Percentiles rank a stretch among this genome's conserved stretches.
phyloP scores from a whole-genome alignment of 495 filamentous ascomycete genomes.

The Penicillium chermesinum region DNA sequence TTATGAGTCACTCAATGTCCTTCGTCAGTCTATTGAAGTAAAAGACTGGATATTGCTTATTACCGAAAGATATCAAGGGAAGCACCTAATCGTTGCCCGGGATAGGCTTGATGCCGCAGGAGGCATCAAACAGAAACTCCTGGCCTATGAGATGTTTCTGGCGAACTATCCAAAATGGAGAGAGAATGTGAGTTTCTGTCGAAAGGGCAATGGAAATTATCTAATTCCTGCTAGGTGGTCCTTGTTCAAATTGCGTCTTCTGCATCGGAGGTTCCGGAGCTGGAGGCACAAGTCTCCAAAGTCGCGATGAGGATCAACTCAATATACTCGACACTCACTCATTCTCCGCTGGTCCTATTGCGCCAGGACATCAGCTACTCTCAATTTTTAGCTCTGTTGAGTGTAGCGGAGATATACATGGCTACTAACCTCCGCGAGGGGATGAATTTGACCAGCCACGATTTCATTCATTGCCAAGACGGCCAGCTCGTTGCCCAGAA shows the following conservation, averaged over 20 bases:
- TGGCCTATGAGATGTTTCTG: constrained; percentile 82
- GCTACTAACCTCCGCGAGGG: constrained; percentile 85
- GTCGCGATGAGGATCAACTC: constrained; percentile 86
- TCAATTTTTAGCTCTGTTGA: constrained; percentile 78
- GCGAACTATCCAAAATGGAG: constrained; percentile 80
- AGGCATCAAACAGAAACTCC: constrained; percentile 79
- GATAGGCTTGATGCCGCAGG: constrained; percentile 85
- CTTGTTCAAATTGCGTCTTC: constrained; percentile 84
- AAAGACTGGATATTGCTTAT: constrained; percentile 68
- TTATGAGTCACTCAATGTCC: constrained; percentile 59
- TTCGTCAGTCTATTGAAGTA: constrained; percentile 63
- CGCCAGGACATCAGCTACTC: constrained; percentile 82
- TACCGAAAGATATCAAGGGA: constrained; percentile 64
- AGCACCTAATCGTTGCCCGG: constrained; percentile 78
- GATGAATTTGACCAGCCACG: constrained; percentile 86
- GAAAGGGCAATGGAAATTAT: not conserved
- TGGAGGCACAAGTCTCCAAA: constrained; percentile 74
- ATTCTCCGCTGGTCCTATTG: constrained; percentile 81
- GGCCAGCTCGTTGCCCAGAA: constrained; percentile 59
- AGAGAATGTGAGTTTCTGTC: constrained; percentile 51
- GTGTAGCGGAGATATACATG: constrained; percentile 77
- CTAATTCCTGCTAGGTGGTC: constrained; percentile 54
- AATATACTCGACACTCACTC: constrained; percentile 70
- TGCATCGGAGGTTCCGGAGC: constrained; percentile 68
- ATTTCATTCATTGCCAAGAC: constrained; percentile 84